Evolutionary conservation across 1,139 yeast genomes (phyloP).

Genomic region (Yamadazyma atlantica): DNA sequence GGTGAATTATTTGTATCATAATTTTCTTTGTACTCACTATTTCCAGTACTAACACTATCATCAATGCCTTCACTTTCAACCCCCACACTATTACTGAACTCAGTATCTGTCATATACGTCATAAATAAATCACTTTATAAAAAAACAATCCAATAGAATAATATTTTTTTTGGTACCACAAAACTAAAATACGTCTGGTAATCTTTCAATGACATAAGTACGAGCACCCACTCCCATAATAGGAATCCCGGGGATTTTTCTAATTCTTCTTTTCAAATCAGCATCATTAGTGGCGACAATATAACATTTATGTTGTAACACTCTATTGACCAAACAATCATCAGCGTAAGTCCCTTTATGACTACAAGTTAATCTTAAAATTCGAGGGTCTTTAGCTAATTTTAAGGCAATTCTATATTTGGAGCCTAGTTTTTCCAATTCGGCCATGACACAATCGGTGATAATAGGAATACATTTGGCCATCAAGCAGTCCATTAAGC

Average conservation of each 20-base stretch:
- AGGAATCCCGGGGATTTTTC: slow-evolving; percentile 97
- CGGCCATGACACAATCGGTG: slow-evolving; percentile 98
- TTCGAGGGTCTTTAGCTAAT: slow-evolving; percentile 91
- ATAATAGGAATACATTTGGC: slow-evolving; percentile 95
- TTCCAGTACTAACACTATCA: neutral
- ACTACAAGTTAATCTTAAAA: slow-evolving; percentile 80
- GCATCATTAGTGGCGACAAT: slow-evolving; percentile 99
- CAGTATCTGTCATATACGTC: neutral
- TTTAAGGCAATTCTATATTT: slow-evolving; percentile 89
- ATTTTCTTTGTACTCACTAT: slow-evolving; percentile 8
- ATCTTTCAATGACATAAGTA: slow-evolving; percentile 85
- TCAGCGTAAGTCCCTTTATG: slow-evolving; percentile 98
- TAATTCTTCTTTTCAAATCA: slow-evolving; percentile 87
- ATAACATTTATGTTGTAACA: slow-evolving; percentile 92
- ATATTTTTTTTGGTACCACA: neutral
- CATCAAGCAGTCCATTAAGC: slow-evolving; percentile 92
- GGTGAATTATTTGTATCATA: slow-evolving; percentile 11
- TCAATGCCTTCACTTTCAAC: neutral
- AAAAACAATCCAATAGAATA: neutral
- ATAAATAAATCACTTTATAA: neutral
- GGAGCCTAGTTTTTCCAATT: slow-evolving; percentile 92
- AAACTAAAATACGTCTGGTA: slow-evolving; percentile 85
- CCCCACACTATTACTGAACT: neutral
- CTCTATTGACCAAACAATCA: slow-evolving; percentile 92
- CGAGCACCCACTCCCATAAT: slow-evolving; percentile 95